Conservation (phyloP, 257 asterid species). For the Solanum verrucosum region DNA sequence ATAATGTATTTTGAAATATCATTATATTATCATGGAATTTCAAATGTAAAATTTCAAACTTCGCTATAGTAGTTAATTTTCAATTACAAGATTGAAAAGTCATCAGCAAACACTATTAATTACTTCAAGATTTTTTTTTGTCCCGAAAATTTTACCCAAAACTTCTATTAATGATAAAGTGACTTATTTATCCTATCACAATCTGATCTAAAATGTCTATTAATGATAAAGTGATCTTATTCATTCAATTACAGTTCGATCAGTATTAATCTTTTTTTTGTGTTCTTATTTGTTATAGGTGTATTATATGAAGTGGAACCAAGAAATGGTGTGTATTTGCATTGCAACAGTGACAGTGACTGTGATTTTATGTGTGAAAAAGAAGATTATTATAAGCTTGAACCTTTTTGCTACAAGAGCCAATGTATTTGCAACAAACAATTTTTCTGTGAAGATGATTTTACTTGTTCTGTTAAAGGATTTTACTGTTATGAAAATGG, state of each 20-base stretch:
- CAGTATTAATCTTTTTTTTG: neutral
- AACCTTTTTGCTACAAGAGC: neutral
- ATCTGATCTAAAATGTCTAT: too few species aligned
- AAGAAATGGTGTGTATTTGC: neutral
- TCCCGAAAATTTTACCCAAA: too few species aligned
- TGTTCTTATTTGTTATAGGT: neutral
- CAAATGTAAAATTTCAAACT: too few species aligned
- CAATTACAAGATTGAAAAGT: too few species aligned
- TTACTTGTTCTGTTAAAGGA: neutral
- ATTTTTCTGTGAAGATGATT: neutral
- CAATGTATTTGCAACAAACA: neutral
- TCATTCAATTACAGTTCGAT: neutral
- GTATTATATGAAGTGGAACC: neutral
- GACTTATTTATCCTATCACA: too few species aligned
- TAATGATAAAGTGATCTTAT: neutral
- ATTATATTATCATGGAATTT: neutral
- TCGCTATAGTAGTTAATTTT: too few species aligned
- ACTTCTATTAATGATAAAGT: too few species aligned
- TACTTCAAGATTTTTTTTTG: too few species aligned
- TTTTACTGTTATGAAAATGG: neutral
- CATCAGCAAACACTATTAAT: too few species aligned
- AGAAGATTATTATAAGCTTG: neutral
- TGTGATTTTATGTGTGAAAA: neutral
- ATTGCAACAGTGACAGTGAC: neutral
- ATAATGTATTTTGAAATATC: too few species aligned